These are phyloP conservation scores for Suillus plorans DNA, from an alignment of 768 basidiomycete species.

Conservation along the genomic window DNA sequence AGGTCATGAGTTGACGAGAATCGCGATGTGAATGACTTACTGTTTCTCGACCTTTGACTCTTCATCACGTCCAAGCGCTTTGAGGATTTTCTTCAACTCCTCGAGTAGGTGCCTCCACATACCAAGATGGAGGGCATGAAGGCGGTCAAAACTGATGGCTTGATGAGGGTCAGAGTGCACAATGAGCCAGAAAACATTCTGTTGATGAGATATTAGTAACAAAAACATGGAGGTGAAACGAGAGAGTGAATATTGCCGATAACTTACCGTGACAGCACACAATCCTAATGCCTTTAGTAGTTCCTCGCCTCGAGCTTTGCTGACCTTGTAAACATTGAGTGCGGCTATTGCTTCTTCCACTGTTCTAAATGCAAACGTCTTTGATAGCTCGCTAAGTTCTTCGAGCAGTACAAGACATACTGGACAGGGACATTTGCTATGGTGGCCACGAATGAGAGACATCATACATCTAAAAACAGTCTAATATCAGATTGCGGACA, in stretches of 20 bases:
- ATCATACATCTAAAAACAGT: too few species aligned
- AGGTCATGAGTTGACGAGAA: too few species aligned
- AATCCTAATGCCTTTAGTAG: neutral
- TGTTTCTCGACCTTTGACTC: too few species aligned
- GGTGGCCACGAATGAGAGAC: too few species aligned
- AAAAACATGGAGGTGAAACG: neutral
- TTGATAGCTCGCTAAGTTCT: too few species aligned
- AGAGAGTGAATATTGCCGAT: neutral
- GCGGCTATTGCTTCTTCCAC: neutral
- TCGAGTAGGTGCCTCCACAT: constrained; percentile 33
- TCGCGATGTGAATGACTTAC: too few species aligned
- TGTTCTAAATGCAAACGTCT: too few species aligned
- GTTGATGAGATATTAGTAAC: constrained; percentile 33
- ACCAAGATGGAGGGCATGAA: constrained; percentile 37
- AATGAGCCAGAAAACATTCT: constrained; percentile 45
- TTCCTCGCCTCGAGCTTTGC: neutral
- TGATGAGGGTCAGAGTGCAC: constrained; percentile 34
- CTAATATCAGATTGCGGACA: too few species aligned
- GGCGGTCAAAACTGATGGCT: constrained; percentile 33
- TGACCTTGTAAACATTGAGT: neutral
- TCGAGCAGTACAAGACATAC: too few species aligned
- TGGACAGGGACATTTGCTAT: too few species aligned
- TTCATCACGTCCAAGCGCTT: constrained; percentile 8
- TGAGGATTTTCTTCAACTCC: constrained; percentile 23
- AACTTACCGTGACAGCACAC: neutral